phyloP scores from a whole-genome alignment of 2,329 filamentous ascomycete species.

The Calonectria fujianensis region DNA sequence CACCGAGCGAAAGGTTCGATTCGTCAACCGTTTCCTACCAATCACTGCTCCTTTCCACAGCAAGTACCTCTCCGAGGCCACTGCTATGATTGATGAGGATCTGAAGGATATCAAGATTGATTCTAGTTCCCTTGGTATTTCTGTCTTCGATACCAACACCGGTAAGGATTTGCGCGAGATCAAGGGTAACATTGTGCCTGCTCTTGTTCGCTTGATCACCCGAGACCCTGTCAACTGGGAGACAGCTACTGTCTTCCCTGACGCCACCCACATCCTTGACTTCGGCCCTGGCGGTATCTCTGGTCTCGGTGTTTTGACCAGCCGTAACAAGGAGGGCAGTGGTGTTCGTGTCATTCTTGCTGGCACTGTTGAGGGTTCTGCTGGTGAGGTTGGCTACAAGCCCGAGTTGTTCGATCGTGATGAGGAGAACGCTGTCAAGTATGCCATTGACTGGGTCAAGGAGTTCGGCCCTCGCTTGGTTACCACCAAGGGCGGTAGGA shows the following conservation, averaged over 20 bases:
- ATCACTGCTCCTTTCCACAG: conserved; percentile 99
- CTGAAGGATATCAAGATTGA: conserved; percentile 88
- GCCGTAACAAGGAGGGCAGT: conserved; percentile 99
- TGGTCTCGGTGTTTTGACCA: conserved; percentile 94
- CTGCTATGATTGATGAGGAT: conserved; percentile 88
- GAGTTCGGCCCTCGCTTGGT: conserved; percentile 95
- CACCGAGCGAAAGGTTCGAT: conserved; percentile 96
- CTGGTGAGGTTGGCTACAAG: conserved; percentile 96
- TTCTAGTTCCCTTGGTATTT: conserved; percentile 83
- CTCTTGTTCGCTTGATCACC: conserved; percentile 93
- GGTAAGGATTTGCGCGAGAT: conserved; percentile 87
- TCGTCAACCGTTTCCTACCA: conserved; percentile 96
- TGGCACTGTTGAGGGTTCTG: conserved; percentile 92
- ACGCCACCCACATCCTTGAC: conserved; percentile 95
- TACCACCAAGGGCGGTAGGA: conserved; percentile 91
- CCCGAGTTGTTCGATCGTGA: conserved; percentile 98
- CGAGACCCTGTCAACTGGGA: conserved; percentile 97
- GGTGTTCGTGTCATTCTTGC: conserved; percentile 97
- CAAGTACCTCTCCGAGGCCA: conserved; percentile 90
- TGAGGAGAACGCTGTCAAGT: conserved; percentile 94
- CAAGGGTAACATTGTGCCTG: conserved; percentile 87
- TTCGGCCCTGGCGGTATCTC: conserved; percentile 98
- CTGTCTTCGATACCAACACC: conserved; percentile 92
- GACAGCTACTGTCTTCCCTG: conserved; percentile 91
- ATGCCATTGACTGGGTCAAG: conserved; percentile 97